These are phyloP conservation scores for Colletotrichum zoysiae DNA, from an alignment of 2,329 filamentous ascomycete species.

Conservation along the genomic window DNA sequence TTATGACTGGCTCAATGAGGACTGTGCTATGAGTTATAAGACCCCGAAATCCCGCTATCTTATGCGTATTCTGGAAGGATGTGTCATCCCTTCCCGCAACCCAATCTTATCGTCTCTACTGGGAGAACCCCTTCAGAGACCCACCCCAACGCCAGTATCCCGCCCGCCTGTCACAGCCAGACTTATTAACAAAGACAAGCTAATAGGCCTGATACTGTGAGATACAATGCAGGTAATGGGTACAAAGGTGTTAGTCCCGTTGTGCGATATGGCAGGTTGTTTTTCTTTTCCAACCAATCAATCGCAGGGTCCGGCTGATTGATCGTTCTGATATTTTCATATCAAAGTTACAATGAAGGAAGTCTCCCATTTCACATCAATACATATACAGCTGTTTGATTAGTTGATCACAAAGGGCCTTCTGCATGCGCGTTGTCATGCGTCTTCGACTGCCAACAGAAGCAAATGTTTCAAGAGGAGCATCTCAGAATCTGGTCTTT, in stretches of 20 bases:
- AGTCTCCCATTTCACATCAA: background rate
- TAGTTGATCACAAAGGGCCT: background rate
- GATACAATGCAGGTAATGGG: conserved; percentile 51
- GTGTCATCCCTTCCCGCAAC: conserved; percentile 43
- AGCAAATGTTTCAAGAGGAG: background rate
- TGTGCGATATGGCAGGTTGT: conserved; percentile 48
- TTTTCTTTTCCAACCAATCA: conserved; percentile 49
- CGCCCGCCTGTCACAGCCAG: conserved; percentile 51
- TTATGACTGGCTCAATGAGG: too few species aligned
- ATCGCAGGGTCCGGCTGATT: background rate
- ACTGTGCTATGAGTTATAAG: too few species aligned
- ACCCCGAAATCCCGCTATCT: conserved; percentile 30
- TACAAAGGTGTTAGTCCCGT: conserved; percentile 50
- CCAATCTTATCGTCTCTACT: conserved; percentile 44
- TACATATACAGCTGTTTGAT: background rate
- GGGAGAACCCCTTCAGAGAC: conserved; percentile 50
- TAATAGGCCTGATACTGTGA: conserved; percentile 49
- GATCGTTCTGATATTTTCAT: background rate
- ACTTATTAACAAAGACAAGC: conserved; percentile 53
- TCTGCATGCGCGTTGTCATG: background rate
- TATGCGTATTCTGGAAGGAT: conserved; percentile 50
- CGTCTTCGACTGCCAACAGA: background rate
- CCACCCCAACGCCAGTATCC: conserved; percentile 51
- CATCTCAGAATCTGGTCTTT: background rate
- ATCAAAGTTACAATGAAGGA: background rate